phyloP scores from a whole-genome alignment of 1,139 yeast species.

The Debaryomyces singareniensis region DNA sequence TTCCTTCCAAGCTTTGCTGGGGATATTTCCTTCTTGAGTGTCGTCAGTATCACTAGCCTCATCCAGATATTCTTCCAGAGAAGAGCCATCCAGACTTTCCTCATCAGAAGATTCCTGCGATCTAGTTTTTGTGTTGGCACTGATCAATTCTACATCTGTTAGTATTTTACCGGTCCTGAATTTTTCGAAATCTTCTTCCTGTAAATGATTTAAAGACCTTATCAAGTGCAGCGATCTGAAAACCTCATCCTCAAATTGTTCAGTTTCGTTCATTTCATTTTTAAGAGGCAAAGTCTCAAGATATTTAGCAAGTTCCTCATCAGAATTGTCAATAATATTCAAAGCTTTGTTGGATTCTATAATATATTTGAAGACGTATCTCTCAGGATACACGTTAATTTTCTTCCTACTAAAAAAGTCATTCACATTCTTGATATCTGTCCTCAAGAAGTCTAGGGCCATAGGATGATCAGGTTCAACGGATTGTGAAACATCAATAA shows the following conservation, averaged over 20 bases:
- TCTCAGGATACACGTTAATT: slow-evolving; percentile 74
- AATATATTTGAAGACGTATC: slow-evolving; percentile 72
- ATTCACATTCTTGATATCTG: slow-evolving; percentile 96
- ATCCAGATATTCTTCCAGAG: slow-evolving; percentile 17
- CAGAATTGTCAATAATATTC: slow-evolving; percentile 33
- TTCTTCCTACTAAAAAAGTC: slow-evolving; percentile 71
- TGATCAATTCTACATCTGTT: slow-evolving; percentile 52
- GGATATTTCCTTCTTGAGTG: neutral
- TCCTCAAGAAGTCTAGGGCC: slow-evolving; percentile 87
- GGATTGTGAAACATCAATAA: slow-evolving; percentile 94
- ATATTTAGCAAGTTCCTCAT: slow-evolving; percentile 28
- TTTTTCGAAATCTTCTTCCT: slow-evolving; percentile 83
- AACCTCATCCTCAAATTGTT: slow-evolving; percentile 71
- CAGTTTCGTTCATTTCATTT: slow-evolving; percentile 42
- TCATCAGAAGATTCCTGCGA: slow-evolving; percentile 20
- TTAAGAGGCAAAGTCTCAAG: slow-evolving; percentile 47
- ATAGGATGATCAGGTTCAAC: slow-evolving; percentile 98
- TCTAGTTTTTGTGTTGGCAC: slow-evolving; percentile 12
- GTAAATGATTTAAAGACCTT: slow-evolving; percentile 62
- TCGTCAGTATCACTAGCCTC: slow-evolving; percentile 26
- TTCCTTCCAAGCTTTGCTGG: slow-evolving; percentile 17
- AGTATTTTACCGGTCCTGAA: slow-evolving; percentile 78
- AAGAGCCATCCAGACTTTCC: slow-evolving; percentile 27
- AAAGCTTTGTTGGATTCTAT: slow-evolving; percentile 37
- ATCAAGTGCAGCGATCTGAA: slow-evolving; percentile 86